These are phyloP conservation scores for Penicillium verhagenii DNA, from an alignment of 495 filamentous ascomycete genomes.

Conservation along the genomic window DNA sequence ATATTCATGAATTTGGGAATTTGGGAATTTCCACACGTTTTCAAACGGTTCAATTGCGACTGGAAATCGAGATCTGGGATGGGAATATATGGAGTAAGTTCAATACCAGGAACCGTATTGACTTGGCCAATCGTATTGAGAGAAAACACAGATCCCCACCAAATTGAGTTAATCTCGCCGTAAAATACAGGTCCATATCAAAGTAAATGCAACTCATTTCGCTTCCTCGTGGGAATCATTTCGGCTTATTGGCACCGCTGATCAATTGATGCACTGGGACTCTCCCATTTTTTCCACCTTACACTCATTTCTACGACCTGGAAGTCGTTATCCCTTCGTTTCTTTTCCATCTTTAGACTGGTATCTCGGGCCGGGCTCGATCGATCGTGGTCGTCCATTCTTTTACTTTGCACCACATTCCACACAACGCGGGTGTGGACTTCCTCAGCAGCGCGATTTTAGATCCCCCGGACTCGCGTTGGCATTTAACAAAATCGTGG, in stretches of 20 bases:
- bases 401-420: constrained; percentile 30
- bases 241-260: no score
- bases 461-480: constrained; percentile 16
- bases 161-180: constrained; percentile 6
- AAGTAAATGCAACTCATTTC: neutral
- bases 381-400: constrained; percentile 28
- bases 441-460: constrained; percentile 15
- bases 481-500: constrained; percentile 16
- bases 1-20: no score
- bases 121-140: constrained; percentile 2
- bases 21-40: no score
- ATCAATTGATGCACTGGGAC: no score
- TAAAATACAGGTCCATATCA: constrained; percentile 9
- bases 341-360: constrained; percentile 18
- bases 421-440: constrained; percentile 17
- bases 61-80: no score
- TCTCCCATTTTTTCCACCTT: constrained; percentile 1
- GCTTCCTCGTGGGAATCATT: constrained; percentile 9
- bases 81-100: neutral
- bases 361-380: constrained; percentile 26
- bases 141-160: neutral
- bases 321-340: constrained; percentile 33
- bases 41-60: no score
- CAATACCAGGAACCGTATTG: constrained; percentile 19
- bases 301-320: constrained; percentile 20